Conservation (phyloP, 352 stramenopile genomes). For the Phytopythium delawarense region DNA sequence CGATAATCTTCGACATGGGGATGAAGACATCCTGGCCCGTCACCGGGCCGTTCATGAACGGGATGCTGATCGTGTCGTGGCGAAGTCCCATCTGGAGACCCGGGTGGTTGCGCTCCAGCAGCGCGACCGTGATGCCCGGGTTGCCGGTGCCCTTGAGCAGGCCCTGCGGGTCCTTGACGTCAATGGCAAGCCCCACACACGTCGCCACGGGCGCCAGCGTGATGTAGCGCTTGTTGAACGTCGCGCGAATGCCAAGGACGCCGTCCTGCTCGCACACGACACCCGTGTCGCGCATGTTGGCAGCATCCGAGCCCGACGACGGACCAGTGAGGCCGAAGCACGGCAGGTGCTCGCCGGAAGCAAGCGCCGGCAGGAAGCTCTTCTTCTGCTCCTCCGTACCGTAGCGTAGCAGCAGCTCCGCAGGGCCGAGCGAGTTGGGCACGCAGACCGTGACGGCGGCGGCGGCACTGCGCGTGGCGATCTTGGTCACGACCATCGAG, state of each 20-base stretch:
- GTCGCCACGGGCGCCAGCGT: conserved; percentile 96
- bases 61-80: conserved; percentile 94
- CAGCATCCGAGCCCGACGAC: conserved; percentile 94
- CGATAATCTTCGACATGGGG: conserved; percentile 97
- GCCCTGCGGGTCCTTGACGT: conserved; percentile 94
- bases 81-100: conserved; percentile 94
- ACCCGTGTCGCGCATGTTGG: conserved; percentile 92
- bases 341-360: conserved; percentile 93
- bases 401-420: conserved; percentile 95
- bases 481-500: conserved; percentile 92
- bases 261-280: conserved; percentile 93
- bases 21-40: conserved; percentile 97
- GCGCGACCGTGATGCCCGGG: conserved; percentile 95
- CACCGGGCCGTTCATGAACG: conserved; percentile 99
- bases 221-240: conserved; percentile 99
- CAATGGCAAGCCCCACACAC: conserved; percentile 96
- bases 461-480: conserved; percentile 89
- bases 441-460: conserved; percentile 94
- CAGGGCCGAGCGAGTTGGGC: conserved; percentile 96
- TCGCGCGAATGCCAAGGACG: conserved; percentile 93
- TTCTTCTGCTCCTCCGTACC: conserved; percentile 96
- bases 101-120: conserved; percentile 94
- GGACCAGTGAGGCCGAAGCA: conserved; percentile 97
- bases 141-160: conserved; percentile 92
- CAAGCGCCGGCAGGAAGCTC: conserved; percentile 93